A percentile compares a stretch with the other conserved stretches of the same genome.
These are phyloP conservation scores for Cercospora sp. DNA, from an alignment of 2,329 filamentous ascomycete genomes.

Conservation along the genomic window DNA sequence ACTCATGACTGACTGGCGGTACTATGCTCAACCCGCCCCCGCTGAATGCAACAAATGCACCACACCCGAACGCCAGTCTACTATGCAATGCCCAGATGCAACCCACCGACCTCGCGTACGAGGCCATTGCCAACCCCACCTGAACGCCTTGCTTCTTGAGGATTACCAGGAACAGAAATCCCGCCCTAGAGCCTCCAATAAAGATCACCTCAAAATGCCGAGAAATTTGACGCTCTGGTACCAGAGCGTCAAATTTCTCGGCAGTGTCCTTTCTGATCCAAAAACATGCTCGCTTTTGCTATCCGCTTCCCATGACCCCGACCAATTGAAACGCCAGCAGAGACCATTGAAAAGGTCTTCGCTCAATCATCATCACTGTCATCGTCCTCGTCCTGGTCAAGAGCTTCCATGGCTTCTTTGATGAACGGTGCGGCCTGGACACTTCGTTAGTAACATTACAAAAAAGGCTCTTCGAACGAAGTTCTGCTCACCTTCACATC, in stretches of 20 bases:
- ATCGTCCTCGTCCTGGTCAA: constrained; percentile 47
- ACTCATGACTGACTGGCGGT: neutral
- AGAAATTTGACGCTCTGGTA: too few species aligned
- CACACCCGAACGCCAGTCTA: neutral
- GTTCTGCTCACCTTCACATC: constrained; percentile 78
- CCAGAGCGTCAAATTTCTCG: too few species aligned
- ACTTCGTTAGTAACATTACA: constrained; percentile 11
- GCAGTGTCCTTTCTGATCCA: neutral
- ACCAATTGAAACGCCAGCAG: neutral
- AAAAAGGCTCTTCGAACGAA: neutral
- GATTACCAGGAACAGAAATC: neutral
- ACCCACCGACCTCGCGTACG: neutral
- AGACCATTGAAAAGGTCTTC: neutral
- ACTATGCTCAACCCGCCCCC: neutral
- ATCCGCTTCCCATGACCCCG: neutral
- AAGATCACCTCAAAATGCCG: too few species aligned
- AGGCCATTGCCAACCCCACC: neutral
- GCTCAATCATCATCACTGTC: constrained; percentile 29
- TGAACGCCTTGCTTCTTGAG: constrained; percentile 11
- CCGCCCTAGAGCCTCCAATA: neutral
- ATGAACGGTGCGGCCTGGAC: constrained; percentile 82
- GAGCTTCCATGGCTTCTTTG: constrained; percentile 91
- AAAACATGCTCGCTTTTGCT: constrained; percentile 3
- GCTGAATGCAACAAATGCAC: neutral
- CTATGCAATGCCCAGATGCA: neutral